Evolutionary conservation across 192 early-diverging fungal species (phyloP).

Genomic region (Lunasporangiospora selenospora): DNA sequence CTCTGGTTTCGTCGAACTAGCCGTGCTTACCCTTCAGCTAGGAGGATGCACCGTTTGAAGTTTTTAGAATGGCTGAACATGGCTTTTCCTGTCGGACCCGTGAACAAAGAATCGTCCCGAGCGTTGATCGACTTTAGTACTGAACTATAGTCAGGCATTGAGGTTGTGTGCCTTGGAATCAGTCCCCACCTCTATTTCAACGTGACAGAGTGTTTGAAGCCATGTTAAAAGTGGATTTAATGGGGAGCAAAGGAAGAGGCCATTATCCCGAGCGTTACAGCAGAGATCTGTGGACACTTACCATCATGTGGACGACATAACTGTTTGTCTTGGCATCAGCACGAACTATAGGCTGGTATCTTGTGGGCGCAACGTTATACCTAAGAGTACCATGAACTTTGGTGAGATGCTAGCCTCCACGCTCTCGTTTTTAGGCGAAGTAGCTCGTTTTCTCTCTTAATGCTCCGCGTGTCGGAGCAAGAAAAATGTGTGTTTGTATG

Average conservation of each 20-base stretch:
- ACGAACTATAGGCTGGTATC: constrained; percentile 52
- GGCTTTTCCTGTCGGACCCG: constrained; percentile 42
- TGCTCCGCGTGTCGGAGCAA: too few species aligned
- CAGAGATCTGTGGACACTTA: constrained; percentile 5
- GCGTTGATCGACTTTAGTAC: constrained; percentile 58
- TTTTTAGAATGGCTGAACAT: constrained; percentile 60
- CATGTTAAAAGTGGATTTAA: background rate
- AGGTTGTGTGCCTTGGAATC: constrained; percentile 53
- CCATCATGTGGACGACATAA: constrained; percentile 54
- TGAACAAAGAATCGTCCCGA: constrained; percentile 56
- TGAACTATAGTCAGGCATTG: constrained; percentile 43
- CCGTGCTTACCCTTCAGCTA: constrained; percentile 61
- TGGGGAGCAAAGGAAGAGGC: background rate
- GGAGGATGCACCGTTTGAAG: constrained; percentile 57
- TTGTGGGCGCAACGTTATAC: constrained; percentile 58
- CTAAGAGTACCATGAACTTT: too few species aligned
- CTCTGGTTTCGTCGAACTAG: too few species aligned
- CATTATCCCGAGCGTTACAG: background rate
- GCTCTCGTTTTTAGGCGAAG: too few species aligned
- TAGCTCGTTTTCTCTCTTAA: too few species aligned
- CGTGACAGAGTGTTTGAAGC: background rate
- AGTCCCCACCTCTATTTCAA: constrained; percentile 56
- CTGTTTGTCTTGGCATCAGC: constrained; percentile 15
- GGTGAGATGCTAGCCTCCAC: too few species aligned
- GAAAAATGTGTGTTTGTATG: too few species aligned